These are phyloP conservation scores for Aspergillus homomorphus DNA, from an alignment of 495 filamentous ascomycete species.

Conservation along the genomic window DNA sequence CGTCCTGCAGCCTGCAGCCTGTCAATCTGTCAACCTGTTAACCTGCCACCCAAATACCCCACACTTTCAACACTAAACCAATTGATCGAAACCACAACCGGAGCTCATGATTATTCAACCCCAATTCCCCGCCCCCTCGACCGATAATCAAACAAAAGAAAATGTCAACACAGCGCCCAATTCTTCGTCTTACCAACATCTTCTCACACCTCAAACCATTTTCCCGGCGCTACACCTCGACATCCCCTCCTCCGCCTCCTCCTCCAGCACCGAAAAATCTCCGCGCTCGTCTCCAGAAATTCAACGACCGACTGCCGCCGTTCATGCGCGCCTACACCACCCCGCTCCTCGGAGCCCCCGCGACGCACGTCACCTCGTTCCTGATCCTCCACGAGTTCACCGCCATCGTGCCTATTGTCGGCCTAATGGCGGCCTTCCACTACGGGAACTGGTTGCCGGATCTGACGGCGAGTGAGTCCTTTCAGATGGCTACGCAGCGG, in stretches of 20 bases:
- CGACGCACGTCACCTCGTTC: slow-evolving; percentile 82
- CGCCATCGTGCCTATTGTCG: slow-evolving; percentile 74
- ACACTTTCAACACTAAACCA: neutral
- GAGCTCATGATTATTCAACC: neutral
- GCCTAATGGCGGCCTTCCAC: slow-evolving; percentile 73
- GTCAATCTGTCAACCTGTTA: neutral
- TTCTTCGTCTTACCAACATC: slow-evolving; percentile 21
- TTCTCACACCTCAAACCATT: slow-evolving; percentile 8
- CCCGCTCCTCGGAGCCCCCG: slow-evolving; percentile 67
- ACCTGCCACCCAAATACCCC: neutral
- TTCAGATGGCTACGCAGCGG: slow-evolving; percentile 51
- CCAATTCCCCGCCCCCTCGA: neutral
- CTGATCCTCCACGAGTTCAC: slow-evolving; percentile 89
- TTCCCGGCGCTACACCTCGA: slow-evolving; percentile 24
- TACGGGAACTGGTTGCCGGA: slow-evolving; percentile 63
- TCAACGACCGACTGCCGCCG: slow-evolving; percentile 56
- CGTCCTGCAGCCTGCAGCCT: neutral
- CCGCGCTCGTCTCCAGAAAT: slow-evolving; percentile 51
- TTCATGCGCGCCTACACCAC: slow-evolving; percentile 64
- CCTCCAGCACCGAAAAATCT: slow-evolving; percentile 28
- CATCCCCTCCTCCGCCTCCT: slow-evolving; percentile 27
- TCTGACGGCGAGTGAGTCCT: slow-evolving; percentile 46
- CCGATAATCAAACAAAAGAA: neutral
- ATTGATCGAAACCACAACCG: neutral
- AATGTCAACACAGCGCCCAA: slow-evolving; percentile 11